Base-by-base conservation (phyloP, 306 rosid genomes). In the Dryas drummondii region DNA sequence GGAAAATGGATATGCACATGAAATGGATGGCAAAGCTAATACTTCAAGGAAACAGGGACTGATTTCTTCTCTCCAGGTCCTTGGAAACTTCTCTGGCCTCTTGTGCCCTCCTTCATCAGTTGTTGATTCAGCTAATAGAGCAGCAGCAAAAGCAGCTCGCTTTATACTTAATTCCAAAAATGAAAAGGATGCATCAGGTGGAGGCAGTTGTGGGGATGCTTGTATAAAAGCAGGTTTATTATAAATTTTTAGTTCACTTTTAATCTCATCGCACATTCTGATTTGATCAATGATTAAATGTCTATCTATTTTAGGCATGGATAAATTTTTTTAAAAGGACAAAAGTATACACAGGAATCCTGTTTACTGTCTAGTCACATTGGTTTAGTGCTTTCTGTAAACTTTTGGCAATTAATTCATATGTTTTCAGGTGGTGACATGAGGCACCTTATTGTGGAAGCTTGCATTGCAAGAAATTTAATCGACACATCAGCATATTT, bases 371-470 rank as follows among this genome's bases (percentile, higher is more conserved):
- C 11, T 8, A 64, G 6, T 72, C 40, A 72, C 44, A 32, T 37
- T 32, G 72, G 37, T 52, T 44, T 4, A 58, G 67, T 46, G 52
- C 66, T 71, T 40, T 84, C 45, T 17, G 58, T 59, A 72, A 78
- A 71, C 68, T 52, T 78, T 14, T 44, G 55, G 77, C 63, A 77
- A 53, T 78, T 71, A 46, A 57, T 48, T 75, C 64, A 4, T 56
- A 19, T 62, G 46, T 82, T 82, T 73, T 84, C 85, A 89, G 97
- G 85, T 14, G 97, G 91, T 62, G 82, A 86, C 87, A 84, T 91
- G 92, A 78, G 90, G 80, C 97, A 91, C 84, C 97, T 91, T 44
- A 86, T 89, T 65, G 89, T 89, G 77, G 97, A 91, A 79, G 94
- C 97, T 74, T 91, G 92, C 86, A 86, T 91, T 60, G 88, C 94